Evolutionary conservation across 1,284 basidiomycete species (phyloP).

Genomic region (Puccinia coronata): DNA sequence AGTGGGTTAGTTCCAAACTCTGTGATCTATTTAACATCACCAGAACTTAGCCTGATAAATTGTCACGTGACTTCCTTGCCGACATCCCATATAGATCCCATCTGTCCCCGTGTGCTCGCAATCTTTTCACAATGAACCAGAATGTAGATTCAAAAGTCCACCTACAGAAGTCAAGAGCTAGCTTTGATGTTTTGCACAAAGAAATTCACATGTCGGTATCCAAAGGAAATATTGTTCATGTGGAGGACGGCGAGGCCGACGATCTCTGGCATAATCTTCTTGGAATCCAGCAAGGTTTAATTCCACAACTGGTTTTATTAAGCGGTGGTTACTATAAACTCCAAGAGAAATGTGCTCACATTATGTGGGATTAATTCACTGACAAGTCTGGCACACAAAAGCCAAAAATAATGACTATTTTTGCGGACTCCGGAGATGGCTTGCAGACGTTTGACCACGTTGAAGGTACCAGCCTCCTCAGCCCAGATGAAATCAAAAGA

Average conservation of each 20-base stretch:
- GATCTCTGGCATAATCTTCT: conserved; percentile 21
- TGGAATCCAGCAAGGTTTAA: neutral
- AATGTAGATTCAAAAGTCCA: neutral
- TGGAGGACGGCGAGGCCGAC: conserved; percentile 27
- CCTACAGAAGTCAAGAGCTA: neutral
- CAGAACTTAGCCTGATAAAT: too few relatives aligned
- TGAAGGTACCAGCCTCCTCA: neutral
- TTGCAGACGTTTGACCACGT: neutral
- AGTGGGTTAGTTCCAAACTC: too few relatives aligned
- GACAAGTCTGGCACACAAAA: neutral
- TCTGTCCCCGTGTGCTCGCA: too few relatives aligned
- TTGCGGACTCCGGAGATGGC: neutral
- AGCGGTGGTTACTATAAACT: conserved; percentile 7
- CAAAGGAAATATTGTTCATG: neutral
- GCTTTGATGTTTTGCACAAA: neutral
- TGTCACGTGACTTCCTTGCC: too few relatives aligned
- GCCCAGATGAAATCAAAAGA: neutral
- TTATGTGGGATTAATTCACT: neutral
- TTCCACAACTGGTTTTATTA: neutral
- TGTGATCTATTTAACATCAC: too few relatives aligned
- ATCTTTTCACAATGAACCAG: too few relatives aligned
- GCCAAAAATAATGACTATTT: conserved; percentile 8
- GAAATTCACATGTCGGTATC: neutral
- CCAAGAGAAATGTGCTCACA: neutral
- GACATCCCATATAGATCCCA: too few relatives aligned